Evolutionary conservation across 2,329 filamentous ascomycete species (phyloP).

Genomic region (Beauveria australis): DNA sequence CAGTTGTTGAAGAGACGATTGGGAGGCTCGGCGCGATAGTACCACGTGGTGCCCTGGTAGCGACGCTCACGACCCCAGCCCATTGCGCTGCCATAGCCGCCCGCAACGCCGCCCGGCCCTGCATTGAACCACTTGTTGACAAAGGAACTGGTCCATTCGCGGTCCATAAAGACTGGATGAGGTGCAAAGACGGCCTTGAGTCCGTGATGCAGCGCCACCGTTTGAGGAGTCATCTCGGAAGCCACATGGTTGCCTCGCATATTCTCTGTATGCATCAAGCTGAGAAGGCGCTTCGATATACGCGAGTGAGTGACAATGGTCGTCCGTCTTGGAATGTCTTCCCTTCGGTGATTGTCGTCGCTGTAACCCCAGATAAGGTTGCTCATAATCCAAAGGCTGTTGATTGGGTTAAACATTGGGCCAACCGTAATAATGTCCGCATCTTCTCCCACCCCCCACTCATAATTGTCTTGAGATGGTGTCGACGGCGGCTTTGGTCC

Average conservation of each 20-base stretch:
- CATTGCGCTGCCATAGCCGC: constrained; percentile 48
- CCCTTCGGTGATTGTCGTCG: constrained; percentile 38
- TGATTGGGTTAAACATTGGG: constrained; percentile 69
- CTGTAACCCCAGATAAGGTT: constrained; percentile 61
- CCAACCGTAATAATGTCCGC: constrained; percentile 67
- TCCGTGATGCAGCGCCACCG: constrained; percentile 66
- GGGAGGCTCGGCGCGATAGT: constrained; percentile 49
- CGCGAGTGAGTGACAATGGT: constrained; percentile 74
- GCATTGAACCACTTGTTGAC: constrained; percentile 53
- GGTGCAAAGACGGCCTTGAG: constrained; percentile 72
- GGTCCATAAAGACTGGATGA: constrained; percentile 72
- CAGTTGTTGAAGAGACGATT: constrained; percentile 55
- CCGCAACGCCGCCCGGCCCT: constrained; percentile 45
- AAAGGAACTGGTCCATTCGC: constrained; percentile 53
- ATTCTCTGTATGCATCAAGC: constrained; percentile 72
- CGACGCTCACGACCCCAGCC: constrained; percentile 51
- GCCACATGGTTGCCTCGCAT: constrained; percentile 66
- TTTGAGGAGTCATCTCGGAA: constrained; percentile 72
- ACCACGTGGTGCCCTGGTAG: constrained; percentile 53
- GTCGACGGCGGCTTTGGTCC: constrained; percentile 55
- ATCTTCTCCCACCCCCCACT: constrained; percentile 70
- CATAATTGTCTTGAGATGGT: constrained; percentile 56
- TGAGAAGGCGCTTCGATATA: constrained; percentile 61
- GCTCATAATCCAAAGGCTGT: constrained; percentile 65
- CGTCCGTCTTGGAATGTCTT: constrained; percentile 59